Evolutionary conservation across 176 grass and related monocot genomes (phyloP).

Genomic region (Paspalum vaginatum): DNA sequence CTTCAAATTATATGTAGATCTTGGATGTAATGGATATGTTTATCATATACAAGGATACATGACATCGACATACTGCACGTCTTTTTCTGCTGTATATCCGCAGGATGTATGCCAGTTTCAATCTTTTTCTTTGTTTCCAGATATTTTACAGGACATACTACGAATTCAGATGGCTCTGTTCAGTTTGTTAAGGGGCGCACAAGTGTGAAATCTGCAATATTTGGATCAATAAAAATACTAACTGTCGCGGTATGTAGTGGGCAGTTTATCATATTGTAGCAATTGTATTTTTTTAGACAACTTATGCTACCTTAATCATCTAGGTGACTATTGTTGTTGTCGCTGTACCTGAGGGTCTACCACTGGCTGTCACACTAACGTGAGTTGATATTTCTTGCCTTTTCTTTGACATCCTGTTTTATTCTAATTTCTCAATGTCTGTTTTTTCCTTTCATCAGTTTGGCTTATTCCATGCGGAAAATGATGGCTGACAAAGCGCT

Average conservation of each 20-base stretch:
- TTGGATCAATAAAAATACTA: slow-evolving; percentile 84
- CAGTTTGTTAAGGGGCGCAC: slow-evolving; percentile 82
- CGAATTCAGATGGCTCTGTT: slow-evolving; percentile 59
- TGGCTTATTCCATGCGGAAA: slow-evolving; percentile 98
- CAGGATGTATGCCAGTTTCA: slow-evolving; percentile 7
- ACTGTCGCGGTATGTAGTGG: slow-evolving; percentile 78
- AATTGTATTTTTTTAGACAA: slow-evolving; percentile 8
- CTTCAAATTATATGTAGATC: background rate
- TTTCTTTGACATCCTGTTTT: slow-evolving; percentile 33
- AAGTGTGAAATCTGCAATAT: slow-evolving; percentile 76
- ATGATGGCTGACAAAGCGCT: slow-evolving; percentile 99
- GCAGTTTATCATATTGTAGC: slow-evolving; percentile 15
- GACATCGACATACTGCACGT: background rate
- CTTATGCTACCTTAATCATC: slow-evolving; percentile 24
- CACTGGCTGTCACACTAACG: slow-evolving; percentile 94
- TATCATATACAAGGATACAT: background rate
- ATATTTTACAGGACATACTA: slow-evolving; percentile 94
- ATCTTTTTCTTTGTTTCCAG: slow-evolving; percentile 46
- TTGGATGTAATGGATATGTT: background rate
- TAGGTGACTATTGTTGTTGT: slow-evolving; percentile 97
- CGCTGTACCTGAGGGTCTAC: slow-evolving; percentile 94
- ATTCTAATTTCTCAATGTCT: slow-evolving; percentile 28
- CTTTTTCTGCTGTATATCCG: slow-evolving; percentile 26
- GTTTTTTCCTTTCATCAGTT: slow-evolving; percentile 47
- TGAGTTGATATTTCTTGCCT: slow-evolving; percentile 41